Evolutionary conservation across 129 eudicot species (phyloP).

Genomic region (Flaveria bidentis): DNA sequence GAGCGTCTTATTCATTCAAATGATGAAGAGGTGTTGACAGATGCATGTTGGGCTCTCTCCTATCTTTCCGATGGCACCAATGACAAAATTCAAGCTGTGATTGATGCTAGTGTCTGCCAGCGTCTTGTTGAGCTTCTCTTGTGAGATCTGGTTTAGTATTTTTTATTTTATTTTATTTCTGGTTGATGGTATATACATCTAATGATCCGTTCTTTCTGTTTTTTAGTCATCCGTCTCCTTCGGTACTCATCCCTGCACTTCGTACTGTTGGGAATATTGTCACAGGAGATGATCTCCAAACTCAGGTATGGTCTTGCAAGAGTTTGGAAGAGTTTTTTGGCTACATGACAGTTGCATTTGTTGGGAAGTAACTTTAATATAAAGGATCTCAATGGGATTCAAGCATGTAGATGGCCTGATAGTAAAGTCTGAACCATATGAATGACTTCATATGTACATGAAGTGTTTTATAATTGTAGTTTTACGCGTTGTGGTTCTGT

Average conservation of each 20-base stretch:
- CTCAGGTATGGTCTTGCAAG: slow-evolving; percentile 55
- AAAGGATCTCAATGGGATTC: neutral
- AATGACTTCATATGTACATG: neutral
- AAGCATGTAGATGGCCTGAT: neutral
- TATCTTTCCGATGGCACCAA: slow-evolving; percentile 85
- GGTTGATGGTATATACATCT: neutral
- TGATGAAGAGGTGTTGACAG: slow-evolving; percentile 83
- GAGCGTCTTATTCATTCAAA: slow-evolving; percentile 65
- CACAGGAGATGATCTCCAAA: slow-evolving; percentile 84
- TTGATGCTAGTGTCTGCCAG: slow-evolving; percentile 68
- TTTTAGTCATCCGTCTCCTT: slow-evolving; percentile 75
- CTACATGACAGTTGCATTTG: neutral
- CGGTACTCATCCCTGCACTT: slow-evolving; percentile 80
- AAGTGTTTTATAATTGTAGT: neutral
- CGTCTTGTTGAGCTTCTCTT: slow-evolving; percentile 80
- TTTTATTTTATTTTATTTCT: neutral
- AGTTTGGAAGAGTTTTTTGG: neutral
- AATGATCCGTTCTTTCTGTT: neutral
- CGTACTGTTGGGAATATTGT: slow-evolving; percentile 88
- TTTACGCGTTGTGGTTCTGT: neutral
- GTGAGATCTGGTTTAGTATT: slow-evolving; percentile 41
- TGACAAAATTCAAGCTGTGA: slow-evolving; percentile 85
- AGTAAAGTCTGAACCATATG: no score
- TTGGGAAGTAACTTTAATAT: neutral
- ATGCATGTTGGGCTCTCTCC: slow-evolving; percentile 94